phyloP scores from a whole-genome alignment of 441 rosid species.

The Pelargonium australe region DNA sequence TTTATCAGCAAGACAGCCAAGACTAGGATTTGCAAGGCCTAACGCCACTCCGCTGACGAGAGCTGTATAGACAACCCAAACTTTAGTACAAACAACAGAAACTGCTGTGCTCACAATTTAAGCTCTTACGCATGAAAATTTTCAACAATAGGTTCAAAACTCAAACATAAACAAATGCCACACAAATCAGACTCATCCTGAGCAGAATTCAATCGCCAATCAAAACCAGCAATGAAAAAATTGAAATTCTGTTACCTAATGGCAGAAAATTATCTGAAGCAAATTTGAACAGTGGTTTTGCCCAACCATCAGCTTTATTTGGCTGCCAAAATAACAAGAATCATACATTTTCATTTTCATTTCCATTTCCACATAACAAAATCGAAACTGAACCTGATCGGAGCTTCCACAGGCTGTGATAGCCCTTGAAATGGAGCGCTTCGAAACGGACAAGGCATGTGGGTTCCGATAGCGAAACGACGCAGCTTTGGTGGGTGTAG shows the following conservation, averaged over 20 bases:
- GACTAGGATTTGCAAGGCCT: conserved; percentile 82
- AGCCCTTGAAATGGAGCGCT: conserved; percentile 26
- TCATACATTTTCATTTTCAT: background rate
- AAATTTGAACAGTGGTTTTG: conserved; percentile 42
- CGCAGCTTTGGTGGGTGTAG: conserved; percentile 17
- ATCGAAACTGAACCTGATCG: conserved; percentile 30
- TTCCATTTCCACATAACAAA: conserved; percentile 4
- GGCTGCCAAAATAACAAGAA: conserved; percentile 1
- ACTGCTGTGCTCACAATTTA: too few species aligned
- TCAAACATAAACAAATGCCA: too few species aligned
- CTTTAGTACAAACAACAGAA: background rate
- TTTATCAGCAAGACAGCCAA: conserved; percentile 79
- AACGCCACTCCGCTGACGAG: conserved; percentile 70
- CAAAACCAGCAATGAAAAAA: background rate
- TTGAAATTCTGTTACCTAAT: conserved; percentile 35
- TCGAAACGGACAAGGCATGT: conserved; percentile 19
- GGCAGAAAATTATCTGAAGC: conserved; percentile 72
- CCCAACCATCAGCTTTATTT: conserved; percentile 25
- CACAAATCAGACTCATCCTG: background rate
- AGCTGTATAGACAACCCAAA: conserved; percentile 38
- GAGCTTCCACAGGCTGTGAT: conserved; percentile 39
- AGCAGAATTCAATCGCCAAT: background rate
- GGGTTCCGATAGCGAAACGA: conserved; percentile 21
- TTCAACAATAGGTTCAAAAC: too few species aligned
- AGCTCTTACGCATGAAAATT: too few species aligned